These are phyloP conservation scores for Aphanomyces cochlioides DNA, from an alignment of 352 stramenopile genomes.

Conservation along the genomic window DNA sequence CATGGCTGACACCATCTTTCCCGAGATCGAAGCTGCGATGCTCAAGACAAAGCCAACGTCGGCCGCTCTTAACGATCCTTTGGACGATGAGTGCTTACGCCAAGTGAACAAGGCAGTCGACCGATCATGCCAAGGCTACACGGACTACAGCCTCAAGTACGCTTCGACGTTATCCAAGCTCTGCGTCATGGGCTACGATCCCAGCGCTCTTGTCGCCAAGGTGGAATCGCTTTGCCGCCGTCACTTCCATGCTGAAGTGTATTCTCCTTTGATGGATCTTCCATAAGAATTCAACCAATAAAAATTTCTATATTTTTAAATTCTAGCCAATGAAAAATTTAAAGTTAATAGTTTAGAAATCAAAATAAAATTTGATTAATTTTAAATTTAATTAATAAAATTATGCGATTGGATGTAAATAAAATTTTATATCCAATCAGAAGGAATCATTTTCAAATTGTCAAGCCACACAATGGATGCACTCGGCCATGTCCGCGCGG, in stretches of 20 bases:
- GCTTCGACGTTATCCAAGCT: not conserved
- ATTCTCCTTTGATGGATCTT: not conserved
- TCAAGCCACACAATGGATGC: slow-evolving; percentile 16
- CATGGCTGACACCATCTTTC: slow-evolving; percentile 52
- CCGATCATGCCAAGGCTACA: slow-evolving; percentile 5
- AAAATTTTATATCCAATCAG: slow-evolving; percentile 13
- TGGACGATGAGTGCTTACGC: slow-evolving; percentile 17
- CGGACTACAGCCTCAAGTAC: slow-evolving; percentile 28
- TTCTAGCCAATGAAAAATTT: too few species aligned
- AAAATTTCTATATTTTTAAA: not conserved
- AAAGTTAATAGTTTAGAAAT: too few species aligned
- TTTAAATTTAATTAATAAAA: not conserved
- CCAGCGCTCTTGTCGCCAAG: not conserved
- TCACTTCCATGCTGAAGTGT: not conserved
- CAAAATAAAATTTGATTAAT: not conserved
- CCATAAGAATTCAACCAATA: not conserved
- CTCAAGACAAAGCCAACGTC: not conserved
- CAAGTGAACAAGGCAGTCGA: slow-evolving; percentile 1
- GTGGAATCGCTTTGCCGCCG: not conserved
- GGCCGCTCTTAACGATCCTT: not conserved
- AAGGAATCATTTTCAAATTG: slow-evolving; percentile 13
- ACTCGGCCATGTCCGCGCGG: slow-evolving; percentile 19
- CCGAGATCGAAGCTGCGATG: slow-evolving; percentile 37
- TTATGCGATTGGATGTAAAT: slow-evolving; percentile 3
- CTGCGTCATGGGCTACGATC: slow-evolving; percentile 5